Percentiles rank a stretch among this genome's conserved stretches.
Conservation (phyloP, 495 filamentous ascomycete species). For the Xylaria acuta region DNA sequence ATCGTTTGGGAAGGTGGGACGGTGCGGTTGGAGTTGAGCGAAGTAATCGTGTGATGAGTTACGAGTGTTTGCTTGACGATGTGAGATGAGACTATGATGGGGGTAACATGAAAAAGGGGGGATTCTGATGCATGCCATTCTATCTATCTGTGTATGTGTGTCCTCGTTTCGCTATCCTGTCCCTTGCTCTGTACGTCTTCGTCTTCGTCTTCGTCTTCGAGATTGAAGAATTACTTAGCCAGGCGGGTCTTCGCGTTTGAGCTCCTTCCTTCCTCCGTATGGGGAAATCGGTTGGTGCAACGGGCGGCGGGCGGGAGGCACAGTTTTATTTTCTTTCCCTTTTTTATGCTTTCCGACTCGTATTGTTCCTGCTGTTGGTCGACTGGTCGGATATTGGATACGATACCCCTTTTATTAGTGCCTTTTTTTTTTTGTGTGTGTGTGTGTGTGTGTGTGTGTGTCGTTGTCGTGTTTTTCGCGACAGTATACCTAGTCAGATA, state of each 20-base stretch:
- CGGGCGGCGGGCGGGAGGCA: not conserved
- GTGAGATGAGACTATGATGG: constrained; percentile 22
- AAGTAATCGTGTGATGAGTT: constrained; percentile 4
- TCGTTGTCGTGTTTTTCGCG: not conserved
- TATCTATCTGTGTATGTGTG: constrained; percentile 14
- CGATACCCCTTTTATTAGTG: constrained; percentile 27
- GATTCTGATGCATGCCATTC: constrained; percentile 2
- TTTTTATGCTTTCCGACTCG: not conserved
- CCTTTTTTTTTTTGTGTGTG: no score
- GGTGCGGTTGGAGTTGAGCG: not conserved
- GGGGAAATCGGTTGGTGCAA: not conserved
- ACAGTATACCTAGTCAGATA: constrained; percentile 6
- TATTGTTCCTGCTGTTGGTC: not conserved
- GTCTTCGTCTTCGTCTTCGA: not conserved
- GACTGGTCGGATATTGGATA: constrained; percentile 23
- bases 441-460: no score
- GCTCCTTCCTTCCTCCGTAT: not conserved
- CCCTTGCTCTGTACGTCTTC: not conserved
- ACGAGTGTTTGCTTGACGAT: constrained; percentile 18
- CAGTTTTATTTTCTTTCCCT: not conserved
- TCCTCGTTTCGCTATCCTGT: not conserved
- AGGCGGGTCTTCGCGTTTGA: not conserved
- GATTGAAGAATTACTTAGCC: not conserved
- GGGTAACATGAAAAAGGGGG: not conserved
- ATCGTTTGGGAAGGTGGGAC: no score